These are phyloP conservation scores for Posidonia oceanica DNA, from an alignment of 116 monocot genomes.

Conservation along the genomic window DNA sequence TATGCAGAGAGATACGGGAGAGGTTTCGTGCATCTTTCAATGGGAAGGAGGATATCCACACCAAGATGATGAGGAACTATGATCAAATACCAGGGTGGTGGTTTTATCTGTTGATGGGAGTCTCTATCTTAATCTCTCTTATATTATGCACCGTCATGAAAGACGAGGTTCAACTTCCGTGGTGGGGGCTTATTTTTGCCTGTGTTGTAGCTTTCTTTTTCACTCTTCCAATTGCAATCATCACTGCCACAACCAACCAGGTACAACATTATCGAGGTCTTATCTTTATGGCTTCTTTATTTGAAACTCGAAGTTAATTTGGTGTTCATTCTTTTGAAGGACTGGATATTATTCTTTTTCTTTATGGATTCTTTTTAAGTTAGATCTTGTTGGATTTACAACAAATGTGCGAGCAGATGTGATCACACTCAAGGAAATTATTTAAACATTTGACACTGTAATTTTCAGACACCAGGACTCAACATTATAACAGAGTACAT, in stretches of 20 bases:
- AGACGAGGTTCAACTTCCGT: constrained; percentile 76
- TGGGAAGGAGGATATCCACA: constrained; percentile 79
- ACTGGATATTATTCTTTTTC: background rate
- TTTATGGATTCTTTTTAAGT: background rate
- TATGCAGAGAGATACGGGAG: constrained; percentile 67
- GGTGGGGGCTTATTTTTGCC: constrained; percentile 88
- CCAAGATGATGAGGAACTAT: constrained; percentile 80
- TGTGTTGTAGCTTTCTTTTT: constrained; percentile 73
- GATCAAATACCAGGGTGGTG: constrained; percentile 80
- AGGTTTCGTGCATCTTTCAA: constrained; percentile 51
- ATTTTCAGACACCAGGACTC: constrained; percentile 56
- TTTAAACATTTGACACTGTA: too few species aligned
- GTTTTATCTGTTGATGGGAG: constrained; percentile 39
- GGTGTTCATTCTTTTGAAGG: background rate
- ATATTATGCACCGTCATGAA: constrained; percentile 55
- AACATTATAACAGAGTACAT: constrained; percentile 90
- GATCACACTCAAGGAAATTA: too few species aligned
- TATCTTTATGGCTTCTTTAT: background rate
- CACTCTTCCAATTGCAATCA: constrained; percentile 89
- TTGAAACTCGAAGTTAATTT: background rate
- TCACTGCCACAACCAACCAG: constrained; percentile 94
- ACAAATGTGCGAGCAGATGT: too few species aligned
- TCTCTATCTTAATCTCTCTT: constrained; percentile 35
- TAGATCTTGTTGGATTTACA: too few species aligned
- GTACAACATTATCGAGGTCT: constrained; percentile 5